These are phyloP conservation scores for Crithidia mellificae DNA, from an alignment of 208 protist genomes.

Conservation along the genomic window DNA sequence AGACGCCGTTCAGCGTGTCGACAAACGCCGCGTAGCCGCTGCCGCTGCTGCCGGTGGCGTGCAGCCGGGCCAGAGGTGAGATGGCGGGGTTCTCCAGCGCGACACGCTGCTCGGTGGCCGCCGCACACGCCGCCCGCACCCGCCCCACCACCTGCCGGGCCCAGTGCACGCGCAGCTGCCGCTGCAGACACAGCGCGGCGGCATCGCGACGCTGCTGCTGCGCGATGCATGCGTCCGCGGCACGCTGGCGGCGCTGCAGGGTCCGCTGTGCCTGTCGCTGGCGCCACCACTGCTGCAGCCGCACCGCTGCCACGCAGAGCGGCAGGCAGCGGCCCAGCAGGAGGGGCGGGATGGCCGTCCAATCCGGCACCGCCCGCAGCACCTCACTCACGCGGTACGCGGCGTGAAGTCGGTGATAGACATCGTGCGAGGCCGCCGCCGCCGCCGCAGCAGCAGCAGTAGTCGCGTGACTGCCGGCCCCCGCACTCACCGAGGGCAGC, in stretches of 20 bases:
- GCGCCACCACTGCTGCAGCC: slow-evolving; percentile 55
- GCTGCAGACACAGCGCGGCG: slow-evolving; percentile 44
- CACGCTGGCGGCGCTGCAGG: slow-evolving; percentile 1
- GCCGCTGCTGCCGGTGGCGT: not conserved
- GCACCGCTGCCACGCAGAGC: slow-evolving; percentile 37
- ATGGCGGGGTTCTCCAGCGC: slow-evolving; percentile 2
- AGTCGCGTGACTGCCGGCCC: no score
- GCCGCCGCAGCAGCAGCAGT: not conserved
- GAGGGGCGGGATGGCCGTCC: slow-evolving; percentile 11
- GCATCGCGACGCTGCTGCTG: slow-evolving; percentile 21
- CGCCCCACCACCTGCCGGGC: slow-evolving; percentile 11
- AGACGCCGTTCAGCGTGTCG: not conserved
- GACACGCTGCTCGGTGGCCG: slow-evolving; percentile 29
- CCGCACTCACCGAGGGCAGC: not conserved
- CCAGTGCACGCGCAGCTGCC: slow-evolving; percentile 28
- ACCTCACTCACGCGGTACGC: slow-evolving; percentile 14
- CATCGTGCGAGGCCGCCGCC: not conserved
- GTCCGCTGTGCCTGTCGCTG: slow-evolving; percentile 12
- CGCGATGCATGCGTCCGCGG: not conserved
- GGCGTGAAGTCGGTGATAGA: slow-evolving; percentile 9
- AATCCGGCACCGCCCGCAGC: slow-evolving; percentile 10
- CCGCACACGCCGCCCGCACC: slow-evolving; percentile 8
- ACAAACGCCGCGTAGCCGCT: not conserved
- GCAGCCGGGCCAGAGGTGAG: not conserved
- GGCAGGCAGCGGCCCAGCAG: slow-evolving; percentile 33